phyloP scores from a whole-genome alignment of 495 filamentous ascomycete species.

The Viridothelium virens region DNA sequence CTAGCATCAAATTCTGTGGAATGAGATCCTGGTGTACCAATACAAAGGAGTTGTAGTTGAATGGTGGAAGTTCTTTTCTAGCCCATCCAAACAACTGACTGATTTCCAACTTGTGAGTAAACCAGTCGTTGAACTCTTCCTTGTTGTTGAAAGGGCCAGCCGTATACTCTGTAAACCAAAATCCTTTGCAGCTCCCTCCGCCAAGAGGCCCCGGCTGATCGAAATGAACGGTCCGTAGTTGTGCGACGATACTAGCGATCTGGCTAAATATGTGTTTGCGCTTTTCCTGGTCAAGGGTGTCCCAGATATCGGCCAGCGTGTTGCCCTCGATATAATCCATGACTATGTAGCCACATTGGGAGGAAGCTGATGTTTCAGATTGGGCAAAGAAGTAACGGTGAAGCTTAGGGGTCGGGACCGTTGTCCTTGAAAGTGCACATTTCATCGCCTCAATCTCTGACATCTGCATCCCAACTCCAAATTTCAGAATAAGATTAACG shows the following conservation, averaged over 20 bases:
- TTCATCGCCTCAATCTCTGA: conserved; percentile 7
- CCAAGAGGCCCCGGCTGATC: conserved; percentile 4
- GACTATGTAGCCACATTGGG: conserved; percentile 6
- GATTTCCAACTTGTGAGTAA: conserved; percentile 8
- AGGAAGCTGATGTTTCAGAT: conserved; percentile 5
- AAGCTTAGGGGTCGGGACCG: neutral
- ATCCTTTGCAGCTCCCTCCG: neutral
- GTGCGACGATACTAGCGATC: conserved; percentile 2
- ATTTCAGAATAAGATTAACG: neutral
- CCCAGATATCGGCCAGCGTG: conserved; percentile 2
- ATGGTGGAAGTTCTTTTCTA: neutral
- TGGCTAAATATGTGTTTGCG: conserved; percentile 2
- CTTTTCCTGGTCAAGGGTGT: conserved; percentile 2
- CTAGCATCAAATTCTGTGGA: neutral
- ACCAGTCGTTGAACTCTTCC: conserved; percentile 4
- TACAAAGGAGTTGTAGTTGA: conserved; percentile 2
- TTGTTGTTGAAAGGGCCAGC: conserved; percentile 6
- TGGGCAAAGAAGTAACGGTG: conserved; percentile 4
- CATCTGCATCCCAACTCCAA: neutral
- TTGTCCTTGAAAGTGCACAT: conserved; percentile 8
- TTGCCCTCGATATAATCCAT: conserved; percentile 9
- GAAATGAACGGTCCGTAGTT: conserved; percentile 1
- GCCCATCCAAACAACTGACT: neutral
- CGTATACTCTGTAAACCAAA: conserved; percentile 2
- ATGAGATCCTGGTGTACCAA: conserved; percentile 3